Conservation (phyloP, 1,284 basidiomycete genomes). For the Mycosarcoma maydis region DNA sequence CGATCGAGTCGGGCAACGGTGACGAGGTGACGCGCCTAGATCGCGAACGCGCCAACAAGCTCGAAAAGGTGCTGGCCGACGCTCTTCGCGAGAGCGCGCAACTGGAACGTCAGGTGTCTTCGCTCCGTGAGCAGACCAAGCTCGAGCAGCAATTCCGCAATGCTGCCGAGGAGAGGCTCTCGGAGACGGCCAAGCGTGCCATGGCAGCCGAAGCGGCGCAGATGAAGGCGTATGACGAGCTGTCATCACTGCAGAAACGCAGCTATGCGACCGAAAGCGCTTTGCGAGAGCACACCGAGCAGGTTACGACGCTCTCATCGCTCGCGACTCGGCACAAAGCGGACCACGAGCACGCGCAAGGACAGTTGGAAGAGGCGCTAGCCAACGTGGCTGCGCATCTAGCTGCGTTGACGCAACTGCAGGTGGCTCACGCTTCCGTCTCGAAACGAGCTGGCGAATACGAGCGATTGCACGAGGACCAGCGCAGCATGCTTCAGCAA, state of each 20-base stretch:
- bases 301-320: constrained; percentile 80
- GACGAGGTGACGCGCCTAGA: constrained; percentile 78
- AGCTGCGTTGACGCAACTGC: constrained; percentile 84
- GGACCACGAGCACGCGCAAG: constrained; percentile 76
- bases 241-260: constrained; percentile 78
- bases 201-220: constrained; percentile 84
- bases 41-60: constrained; percentile 79
- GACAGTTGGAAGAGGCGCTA: constrained; percentile 75
- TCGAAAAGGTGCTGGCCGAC: constrained; percentile 82
- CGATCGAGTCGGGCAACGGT: constrained; percentile 79
- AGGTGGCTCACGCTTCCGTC: constrained; percentile 79
- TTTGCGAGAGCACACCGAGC: constrained; percentile 82
- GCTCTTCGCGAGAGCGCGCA: constrained; percentile 77
- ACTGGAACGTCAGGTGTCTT: constrained; percentile 76
- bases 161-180: constrained; percentile 81
- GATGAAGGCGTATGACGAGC: constrained; percentile 75
- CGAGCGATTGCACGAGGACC: constrained; percentile 74
- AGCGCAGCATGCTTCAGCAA: constrained; percentile 58
- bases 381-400: constrained; percentile 79
- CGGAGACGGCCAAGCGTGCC: constrained; percentile 82
- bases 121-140: constrained; percentile 70
- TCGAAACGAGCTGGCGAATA: constrained; percentile 82
- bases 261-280: constrained; percentile 75
- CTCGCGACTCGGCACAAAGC: constrained; percentile 80
- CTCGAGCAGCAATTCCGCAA: constrained; percentile 72